Evolutionary conservation across 495 filamentous ascomycete genomes (phyloP).

Genomic region (Penicillium herquei): DNA sequence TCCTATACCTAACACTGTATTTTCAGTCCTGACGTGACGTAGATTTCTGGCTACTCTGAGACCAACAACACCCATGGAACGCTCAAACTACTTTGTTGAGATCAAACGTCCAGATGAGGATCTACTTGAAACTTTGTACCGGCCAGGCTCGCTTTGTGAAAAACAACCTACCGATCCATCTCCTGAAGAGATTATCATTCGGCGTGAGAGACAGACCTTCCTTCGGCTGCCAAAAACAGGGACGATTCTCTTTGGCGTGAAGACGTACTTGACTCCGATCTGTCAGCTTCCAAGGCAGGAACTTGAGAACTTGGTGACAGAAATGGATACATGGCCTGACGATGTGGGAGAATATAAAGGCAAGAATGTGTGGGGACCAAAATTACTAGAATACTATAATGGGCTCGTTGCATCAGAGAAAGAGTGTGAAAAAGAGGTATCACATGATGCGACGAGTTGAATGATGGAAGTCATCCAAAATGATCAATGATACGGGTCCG

Average conservation of each 20-base stretch:
- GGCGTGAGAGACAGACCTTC: constrained; percentile 57
- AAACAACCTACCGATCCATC: constrained; percentile 31
- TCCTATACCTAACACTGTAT: not conserved
- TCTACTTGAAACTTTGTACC: constrained; percentile 43
- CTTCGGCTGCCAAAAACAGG: constrained; percentile 46
- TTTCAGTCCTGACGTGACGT: not conserved
- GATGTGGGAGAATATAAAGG: constrained; percentile 55
- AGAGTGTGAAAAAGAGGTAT: constrained; percentile 16
- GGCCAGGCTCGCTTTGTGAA: constrained; percentile 32
- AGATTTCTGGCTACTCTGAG: constrained; percentile 52
- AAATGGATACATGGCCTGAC: constrained; percentile 53
- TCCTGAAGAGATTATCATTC: constrained; percentile 44
- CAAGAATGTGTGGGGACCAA: constrained; percentile 46
- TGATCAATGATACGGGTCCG: too few relatives aligned
- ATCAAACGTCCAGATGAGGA: constrained; percentile 41
- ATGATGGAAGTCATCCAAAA: too few relatives aligned
- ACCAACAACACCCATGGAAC: constrained; percentile 49
- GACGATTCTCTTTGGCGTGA: constrained; percentile 54
- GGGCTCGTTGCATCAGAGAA: constrained; percentile 22
- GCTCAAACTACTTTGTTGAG: constrained; percentile 55
- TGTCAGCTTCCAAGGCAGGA: constrained; percentile 47
- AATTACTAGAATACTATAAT: constrained; percentile 45
- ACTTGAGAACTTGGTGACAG: constrained; percentile 42
- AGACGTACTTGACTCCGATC: constrained; percentile 49
- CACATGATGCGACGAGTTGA: not conserved